A percentile compares a stretch with the other conserved stretches of the same genome.
Evolutionary conservation across 169 alveolate genomes (phyloP).

Genomic region (Pseudocohnilembus persalinus): DNA sequence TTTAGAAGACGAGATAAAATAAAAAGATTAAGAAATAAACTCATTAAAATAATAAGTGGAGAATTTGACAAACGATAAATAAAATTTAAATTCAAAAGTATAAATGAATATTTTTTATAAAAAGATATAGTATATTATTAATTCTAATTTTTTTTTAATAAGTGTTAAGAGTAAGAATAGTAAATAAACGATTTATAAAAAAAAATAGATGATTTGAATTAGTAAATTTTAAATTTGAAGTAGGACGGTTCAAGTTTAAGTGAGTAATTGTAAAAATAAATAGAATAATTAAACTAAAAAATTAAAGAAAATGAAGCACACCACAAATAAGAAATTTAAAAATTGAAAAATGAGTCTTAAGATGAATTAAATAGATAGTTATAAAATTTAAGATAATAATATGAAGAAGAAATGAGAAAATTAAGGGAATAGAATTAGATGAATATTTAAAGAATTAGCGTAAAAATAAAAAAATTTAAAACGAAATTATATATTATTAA

Average conservation of each 20-base stretch:
- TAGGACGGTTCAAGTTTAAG: constrained; percentile 5
- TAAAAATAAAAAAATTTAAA: constrained; percentile 40
- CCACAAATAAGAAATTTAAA: constrained; percentile 40
- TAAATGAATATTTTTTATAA: not conserved
- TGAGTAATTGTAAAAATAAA: constrained; percentile 27
- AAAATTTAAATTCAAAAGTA: not conserved
- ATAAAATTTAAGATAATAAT: constrained; percentile 12
- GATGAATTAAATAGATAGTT: constrained; percentile 33
- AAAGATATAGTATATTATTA: not conserved
- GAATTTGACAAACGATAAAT: not conserved
- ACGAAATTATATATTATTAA: constrained; percentile 31
- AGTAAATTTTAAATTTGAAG: constrained; percentile 21
- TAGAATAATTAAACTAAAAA: constrained; percentile 35
- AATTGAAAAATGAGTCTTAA: constrained; percentile 32
- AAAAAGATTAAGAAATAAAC: not conserved
- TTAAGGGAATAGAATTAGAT: constrained; percentile 25
- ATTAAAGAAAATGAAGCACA: constrained; percentile 39
- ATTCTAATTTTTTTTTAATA: not conserved
- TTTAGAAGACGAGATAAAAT: constrained; percentile 1
- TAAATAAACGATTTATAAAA: constrained; percentile 34
- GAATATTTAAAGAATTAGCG: constrained; percentile 29
- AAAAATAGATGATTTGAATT: constrained; percentile 14
- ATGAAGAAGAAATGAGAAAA: constrained; percentile 30
- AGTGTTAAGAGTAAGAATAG: constrained; percentile 18
- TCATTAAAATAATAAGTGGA: not conserved